phyloP scores from a whole-genome alignment of 2,329 filamentous ascomycete genomes.

The Corynespora cassiicola region DNA sequence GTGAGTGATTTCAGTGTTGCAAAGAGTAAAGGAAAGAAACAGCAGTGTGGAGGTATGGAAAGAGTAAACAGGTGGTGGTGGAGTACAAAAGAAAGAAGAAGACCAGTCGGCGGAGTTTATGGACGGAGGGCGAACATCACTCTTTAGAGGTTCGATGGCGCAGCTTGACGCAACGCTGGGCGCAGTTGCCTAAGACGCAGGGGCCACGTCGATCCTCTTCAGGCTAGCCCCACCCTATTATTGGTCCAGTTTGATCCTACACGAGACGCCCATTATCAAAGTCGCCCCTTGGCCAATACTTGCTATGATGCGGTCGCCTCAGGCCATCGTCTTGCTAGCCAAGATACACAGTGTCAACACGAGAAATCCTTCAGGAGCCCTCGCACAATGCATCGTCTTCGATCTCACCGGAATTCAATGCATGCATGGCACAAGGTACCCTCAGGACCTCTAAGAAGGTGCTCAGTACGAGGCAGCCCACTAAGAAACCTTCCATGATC shows the following conservation, averaged over 20 bases:
- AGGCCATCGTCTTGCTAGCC: too few relatives aligned
- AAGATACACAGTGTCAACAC: too few relatives aligned
- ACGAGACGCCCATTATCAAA: too few relatives aligned
- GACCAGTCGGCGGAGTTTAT: conserved; percentile 13
- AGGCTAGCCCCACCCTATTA: conserved; percentile 22
- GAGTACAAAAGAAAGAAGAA: conserved; percentile 4
- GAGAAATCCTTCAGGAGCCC: too few relatives aligned
- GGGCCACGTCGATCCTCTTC: conserved; percentile 8
- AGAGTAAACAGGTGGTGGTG: conserved; percentile 6
- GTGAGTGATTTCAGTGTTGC: neutral
- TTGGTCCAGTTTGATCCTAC: conserved; percentile 16
- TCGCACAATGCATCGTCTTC: too few relatives aligned
- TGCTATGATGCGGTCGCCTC: neutral
- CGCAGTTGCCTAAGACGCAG: conserved; percentile 20
- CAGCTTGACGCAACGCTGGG: conserved; percentile 15
- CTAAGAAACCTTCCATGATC: too few relatives aligned
- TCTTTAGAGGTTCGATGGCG: conserved; percentile 2
- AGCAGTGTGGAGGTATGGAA: conserved; percentile 4
- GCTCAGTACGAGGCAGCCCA: too few relatives aligned
- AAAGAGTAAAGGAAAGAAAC: conserved; percentile 11
- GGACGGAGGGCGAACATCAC: neutral
- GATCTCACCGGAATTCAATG: too few relatives aligned
- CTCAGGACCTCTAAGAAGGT: too few relatives aligned
- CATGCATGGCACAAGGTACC: too few relatives aligned
- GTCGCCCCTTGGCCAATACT: neutral